Conservation (phyloP, 495 filamentous ascomycete species). For the Hyaloscypha bicolor region DNA sequence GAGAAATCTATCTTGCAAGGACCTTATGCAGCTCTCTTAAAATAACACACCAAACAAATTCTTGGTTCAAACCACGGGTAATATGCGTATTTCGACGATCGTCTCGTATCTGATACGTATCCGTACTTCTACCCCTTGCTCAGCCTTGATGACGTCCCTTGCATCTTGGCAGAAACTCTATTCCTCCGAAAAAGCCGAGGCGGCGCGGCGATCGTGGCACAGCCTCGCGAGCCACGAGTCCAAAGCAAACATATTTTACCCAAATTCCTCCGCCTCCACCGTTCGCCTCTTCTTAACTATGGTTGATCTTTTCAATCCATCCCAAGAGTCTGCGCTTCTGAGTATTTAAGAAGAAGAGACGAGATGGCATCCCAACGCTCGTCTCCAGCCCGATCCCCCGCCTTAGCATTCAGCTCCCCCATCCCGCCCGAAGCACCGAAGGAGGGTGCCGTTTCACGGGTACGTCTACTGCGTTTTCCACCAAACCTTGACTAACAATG, state of each 20-base stretch:
- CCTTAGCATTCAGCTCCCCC: slow-evolving; percentile 4
- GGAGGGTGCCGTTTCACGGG: slow-evolving; percentile 26
- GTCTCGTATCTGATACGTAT: not conserved
- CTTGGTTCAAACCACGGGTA: not conserved
- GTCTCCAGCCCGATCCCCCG: slow-evolving; percentile 1
- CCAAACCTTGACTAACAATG: not conserved
- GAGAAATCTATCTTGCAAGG: not conserved
- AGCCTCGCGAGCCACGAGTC: slow-evolving; percentile 8
- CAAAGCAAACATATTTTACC: not conserved
- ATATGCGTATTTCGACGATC: not conserved
- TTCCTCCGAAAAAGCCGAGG: slow-evolving; percentile 15
- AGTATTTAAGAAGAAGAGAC: not conserved
- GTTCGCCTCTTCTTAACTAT: not conserved
- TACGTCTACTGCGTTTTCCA: slow-evolving; percentile 10
- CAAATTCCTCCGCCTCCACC: not conserved
- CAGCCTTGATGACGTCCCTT: slow-evolving; percentile 24
- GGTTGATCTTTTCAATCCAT: not conserved
- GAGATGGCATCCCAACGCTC: slow-evolving; percentile 1
- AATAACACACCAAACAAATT: not conserved
- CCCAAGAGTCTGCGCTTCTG: not conserved
- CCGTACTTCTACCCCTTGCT: slow-evolving; percentile 1
- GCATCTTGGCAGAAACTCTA: not conserved
- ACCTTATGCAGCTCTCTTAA: not conserved
- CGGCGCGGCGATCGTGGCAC: not conserved
- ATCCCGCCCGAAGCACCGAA: slow-evolving; percentile 25